These are phyloP conservation scores for Thraustochytrium striatum DNA, from an alignment of 352 stramenopile genomes.

Conservation along the genomic window DNA sequence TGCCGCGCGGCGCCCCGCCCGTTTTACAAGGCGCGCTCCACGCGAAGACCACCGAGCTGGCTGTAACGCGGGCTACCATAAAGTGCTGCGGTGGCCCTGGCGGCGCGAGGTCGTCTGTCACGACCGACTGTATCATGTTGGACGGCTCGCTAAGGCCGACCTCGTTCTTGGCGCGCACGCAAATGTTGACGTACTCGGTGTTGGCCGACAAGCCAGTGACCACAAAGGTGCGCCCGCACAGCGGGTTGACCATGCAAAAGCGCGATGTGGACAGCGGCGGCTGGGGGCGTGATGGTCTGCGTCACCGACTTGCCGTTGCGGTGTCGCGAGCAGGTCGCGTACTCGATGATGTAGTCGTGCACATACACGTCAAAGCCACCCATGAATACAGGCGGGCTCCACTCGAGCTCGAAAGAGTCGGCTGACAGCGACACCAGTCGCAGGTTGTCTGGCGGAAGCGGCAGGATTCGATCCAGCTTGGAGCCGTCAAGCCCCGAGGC, in stretches of 20 bases:
- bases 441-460: constrained; percentile 27
- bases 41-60: not conserved
- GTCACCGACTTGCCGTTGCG: constrained; percentile 8
- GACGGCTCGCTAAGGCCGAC: constrained; percentile 36
- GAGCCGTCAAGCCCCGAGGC: not conserved
- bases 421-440: constrained; percentile 1
- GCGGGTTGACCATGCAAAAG: not conserved
- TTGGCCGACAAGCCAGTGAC: constrained; percentile 20
- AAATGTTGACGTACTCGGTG: constrained; percentile 32
- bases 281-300: not conserved
- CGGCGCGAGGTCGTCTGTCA: not conserved
- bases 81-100: not conserved
- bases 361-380: constrained; percentile 40
- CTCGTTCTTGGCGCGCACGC: constrained; percentile 47
- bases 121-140: constrained; percentile 4
- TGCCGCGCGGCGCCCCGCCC: constrained; percentile 1
- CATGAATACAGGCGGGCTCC: constrained; percentile 47
- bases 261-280: constrained; percentile 28
- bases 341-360: constrained; percentile 33
- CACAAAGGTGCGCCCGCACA: not conserved
- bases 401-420: constrained; percentile 47
- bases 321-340: constrained; percentile 18
- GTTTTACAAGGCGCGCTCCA: constrained; percentile 5
- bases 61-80: not conserved
- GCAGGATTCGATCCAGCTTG: not conserved